phyloP scores from a whole-genome alignment of 106 monocot species.

The Dactylorhiza incarnata region DNA sequence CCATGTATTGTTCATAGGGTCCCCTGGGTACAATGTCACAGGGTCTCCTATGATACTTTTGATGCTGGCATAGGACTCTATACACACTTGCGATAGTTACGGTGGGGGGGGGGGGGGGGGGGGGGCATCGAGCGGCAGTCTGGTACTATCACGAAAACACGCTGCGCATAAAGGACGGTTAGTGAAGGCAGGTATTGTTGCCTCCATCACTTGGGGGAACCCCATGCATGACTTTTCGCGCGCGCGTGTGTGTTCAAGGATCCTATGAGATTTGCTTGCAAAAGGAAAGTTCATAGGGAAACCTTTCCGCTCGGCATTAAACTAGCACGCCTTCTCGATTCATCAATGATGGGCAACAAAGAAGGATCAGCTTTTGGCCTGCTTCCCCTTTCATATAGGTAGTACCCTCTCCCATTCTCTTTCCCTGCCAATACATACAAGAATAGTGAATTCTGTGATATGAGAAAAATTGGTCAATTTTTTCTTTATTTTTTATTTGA shows the following conservation, averaged over 20 bases:
- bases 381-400: conserved; percentile 62
- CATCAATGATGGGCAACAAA: conserved; percentile 47
- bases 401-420: conserved; percentile 69
- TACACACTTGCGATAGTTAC: too few species aligned
- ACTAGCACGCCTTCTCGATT: conserved; percentile 51
- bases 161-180: neutral
- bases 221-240: too few species aligned
- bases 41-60: too few species aligned
- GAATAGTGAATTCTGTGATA: neutral
- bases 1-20: too few species aligned
- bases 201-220: too few species aligned
- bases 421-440: conserved; percentile 38
- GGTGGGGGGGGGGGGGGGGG: too few species aligned
- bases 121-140: too few species aligned
- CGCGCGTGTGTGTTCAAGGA: too few species aligned
- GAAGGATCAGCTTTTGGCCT: conserved; percentile 70
- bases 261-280: neutral
- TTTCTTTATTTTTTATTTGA: neutral
- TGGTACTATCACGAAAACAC: too few species aligned
- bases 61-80: too few species aligned
- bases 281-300: neutral
- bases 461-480: neutral
- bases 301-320: conserved; percentile 74
- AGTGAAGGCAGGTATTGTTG: neutral
- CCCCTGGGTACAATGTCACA: too few species aligned